Conservation (phyloP, 768 basidiomycete species). For the Cubamyces sp. region DNA sequence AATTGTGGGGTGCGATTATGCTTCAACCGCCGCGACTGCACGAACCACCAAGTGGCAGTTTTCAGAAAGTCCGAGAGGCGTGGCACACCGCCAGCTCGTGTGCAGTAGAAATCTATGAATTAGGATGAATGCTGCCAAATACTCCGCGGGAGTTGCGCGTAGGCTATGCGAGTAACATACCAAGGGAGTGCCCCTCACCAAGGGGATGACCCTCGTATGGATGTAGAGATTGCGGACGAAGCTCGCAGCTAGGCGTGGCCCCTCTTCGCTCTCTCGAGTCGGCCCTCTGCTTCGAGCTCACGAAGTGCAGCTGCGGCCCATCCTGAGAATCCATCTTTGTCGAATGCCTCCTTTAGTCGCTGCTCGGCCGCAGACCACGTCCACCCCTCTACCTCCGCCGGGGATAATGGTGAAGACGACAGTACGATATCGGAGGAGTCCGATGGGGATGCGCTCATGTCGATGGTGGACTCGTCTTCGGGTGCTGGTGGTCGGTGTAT, state of each 20-base stretch:
- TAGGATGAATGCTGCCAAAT: no score
- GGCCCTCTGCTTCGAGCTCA: slow-evolving; percentile 63
- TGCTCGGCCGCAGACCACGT: slow-evolving; percentile 56
- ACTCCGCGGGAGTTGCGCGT: no score
- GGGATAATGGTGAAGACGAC: background rate
- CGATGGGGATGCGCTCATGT: slow-evolving; percentile 2
- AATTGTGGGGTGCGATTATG: no score
- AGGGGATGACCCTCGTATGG: no score
- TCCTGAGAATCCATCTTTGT: slow-evolving; percentile 56
- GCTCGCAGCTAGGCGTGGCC: slow-evolving; percentile 24
- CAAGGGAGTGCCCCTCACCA: no score
- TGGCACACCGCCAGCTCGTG: no score
- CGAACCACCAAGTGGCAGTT: no score
- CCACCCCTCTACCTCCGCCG: slow-evolving; percentile 41
- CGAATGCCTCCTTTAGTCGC: slow-evolving; percentile 58
- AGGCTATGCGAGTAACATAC: no score
- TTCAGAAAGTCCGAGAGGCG: no score
- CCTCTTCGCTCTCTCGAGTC: slow-evolving; percentile 49
- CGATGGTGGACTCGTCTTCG: slow-evolving; percentile 22
- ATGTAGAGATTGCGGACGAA: no score
- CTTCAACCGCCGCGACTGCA: no score
- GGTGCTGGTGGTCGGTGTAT: slow-evolving; percentile 52
- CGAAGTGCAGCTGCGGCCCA: slow-evolving; percentile 57
- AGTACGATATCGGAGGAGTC: background rate
- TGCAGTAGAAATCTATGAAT: no score